Conservation (phyloP, 306 rosid genomes). For the Rubus idaeus region DNA sequence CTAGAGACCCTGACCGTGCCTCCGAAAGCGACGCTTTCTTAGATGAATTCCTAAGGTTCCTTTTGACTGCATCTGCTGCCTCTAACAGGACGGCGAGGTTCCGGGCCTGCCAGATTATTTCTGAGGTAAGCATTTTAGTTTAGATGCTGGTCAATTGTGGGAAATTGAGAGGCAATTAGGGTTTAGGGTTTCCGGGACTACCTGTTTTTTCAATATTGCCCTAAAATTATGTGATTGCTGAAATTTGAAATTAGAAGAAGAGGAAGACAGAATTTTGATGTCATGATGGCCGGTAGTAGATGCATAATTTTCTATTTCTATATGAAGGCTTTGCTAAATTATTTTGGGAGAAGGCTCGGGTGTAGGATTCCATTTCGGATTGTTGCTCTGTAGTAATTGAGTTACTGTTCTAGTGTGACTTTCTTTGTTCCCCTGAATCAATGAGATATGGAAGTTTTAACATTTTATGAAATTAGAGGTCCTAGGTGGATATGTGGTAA, state of each 20-base stretch:
- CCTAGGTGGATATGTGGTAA: neutral
- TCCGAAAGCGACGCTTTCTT: constrained; percentile 51
- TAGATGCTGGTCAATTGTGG: neutral
- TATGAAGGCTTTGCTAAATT: neutral
- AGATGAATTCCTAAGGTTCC: constrained; percentile 68
- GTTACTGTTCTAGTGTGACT: neutral
- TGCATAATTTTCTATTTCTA: neutral
- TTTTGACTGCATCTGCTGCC: constrained; percentile 46
- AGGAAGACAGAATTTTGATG: neutral
- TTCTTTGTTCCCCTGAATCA: neutral
- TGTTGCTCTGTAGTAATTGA: neutral
- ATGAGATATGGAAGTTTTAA: neutral
- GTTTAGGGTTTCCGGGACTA: neutral
- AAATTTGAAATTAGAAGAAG: neutral
- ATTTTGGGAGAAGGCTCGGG: neutral
- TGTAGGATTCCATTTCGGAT: neutral
- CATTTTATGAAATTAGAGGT: neutral
- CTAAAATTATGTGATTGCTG: neutral
- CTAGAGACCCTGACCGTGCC: constrained; percentile 27
- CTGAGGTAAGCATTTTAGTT: constrained; percentile 53
- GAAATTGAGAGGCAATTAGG: constrained; percentile 4
- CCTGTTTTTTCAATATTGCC: neutral
- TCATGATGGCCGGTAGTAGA: neutral
- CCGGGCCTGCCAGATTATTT: constrained; percentile 85
- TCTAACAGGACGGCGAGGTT: constrained; percentile 66